These are phyloP conservation scores for Starmerella floricola DNA, from an alignment of 805 yeast species.

Conservation along the genomic window DNA sequence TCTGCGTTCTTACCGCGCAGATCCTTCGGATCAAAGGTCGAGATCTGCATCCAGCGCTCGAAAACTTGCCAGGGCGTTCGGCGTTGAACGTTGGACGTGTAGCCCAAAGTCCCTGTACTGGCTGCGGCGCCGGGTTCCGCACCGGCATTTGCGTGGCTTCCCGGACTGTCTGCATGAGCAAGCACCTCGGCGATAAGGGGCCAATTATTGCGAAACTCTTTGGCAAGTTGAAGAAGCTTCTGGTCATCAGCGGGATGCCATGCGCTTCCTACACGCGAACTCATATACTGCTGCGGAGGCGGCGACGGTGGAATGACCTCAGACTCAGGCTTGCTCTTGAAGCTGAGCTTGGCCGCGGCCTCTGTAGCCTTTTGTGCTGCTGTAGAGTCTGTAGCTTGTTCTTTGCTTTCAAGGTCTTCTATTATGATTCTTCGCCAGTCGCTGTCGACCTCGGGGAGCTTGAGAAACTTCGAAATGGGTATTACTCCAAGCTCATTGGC, in stretches of 20 bases:
- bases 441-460: conserved; percentile 23
- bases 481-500: conserved; percentile 20
- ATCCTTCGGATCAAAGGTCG: conserved; percentile 73
- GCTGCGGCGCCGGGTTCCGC: conserved; percentile 1
- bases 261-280: conserved; percentile 77
- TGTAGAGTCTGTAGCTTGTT: not conserved
- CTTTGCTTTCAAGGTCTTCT: not conserved
- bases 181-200: conserved; percentile 71
- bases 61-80: conserved; percentile 99
- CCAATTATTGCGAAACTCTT: conserved; percentile 88
- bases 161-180: conserved; percentile 40
- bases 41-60: conserved; percentile 86
- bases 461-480: conserved; percentile 27
- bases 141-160: not conserved
- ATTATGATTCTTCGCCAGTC: conserved; percentile 28
- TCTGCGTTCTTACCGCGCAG: conserved; percentile 78
- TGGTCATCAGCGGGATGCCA: conserved; percentile 95
- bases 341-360: conserved; percentile 11
- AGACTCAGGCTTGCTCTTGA: conserved; percentile 18
- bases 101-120: conserved; percentile 32
- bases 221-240: conserved; percentile 62
- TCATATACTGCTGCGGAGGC: conserved; percentile 69
- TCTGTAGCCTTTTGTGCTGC: conserved; percentile 1
- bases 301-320: conserved; percentile 78
- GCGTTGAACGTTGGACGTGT: conserved; percentile 79